phyloP scores from a whole-genome alignment of 805 yeast species.

The Candida schatavii region DNA sequence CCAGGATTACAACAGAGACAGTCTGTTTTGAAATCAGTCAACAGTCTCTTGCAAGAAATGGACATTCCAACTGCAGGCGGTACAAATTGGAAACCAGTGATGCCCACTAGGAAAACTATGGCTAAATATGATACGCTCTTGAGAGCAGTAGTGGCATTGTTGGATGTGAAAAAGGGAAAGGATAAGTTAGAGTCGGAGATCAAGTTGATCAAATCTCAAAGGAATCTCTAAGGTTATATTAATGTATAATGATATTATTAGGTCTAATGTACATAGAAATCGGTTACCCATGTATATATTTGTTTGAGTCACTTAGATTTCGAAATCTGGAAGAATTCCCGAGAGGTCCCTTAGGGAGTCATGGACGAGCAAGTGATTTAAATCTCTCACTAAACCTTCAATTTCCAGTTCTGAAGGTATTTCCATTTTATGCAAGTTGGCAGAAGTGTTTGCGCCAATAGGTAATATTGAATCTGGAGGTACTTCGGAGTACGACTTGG shows the following conservation, averaged over 20 bases:
- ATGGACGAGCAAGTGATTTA: too few relatives aligned
- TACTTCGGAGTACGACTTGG: too few relatives aligned
- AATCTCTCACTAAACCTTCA: not conserved
- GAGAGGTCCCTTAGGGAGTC: too few relatives aligned
- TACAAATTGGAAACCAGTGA: slow-evolving; percentile 64
- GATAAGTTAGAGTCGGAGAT: slow-evolving; percentile 86
- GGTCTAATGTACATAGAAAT: not conserved
- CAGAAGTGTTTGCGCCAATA: too few relatives aligned
- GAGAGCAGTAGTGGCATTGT: slow-evolving; percentile 62
- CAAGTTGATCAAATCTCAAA: slow-evolving; percentile 40
- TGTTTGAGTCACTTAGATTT: not conserved
- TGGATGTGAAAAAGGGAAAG: slow-evolving; percentile 81
- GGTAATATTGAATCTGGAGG: too few relatives aligned
- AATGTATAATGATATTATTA: not conserved
- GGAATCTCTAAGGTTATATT: slow-evolving; percentile 23
- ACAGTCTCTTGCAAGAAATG: slow-evolving; percentile 70
- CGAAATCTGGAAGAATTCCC: not conserved
- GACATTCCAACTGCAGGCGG: slow-evolving; percentile 63
- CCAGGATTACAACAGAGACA: slow-evolving; percentile 55
- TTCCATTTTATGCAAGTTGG: not conserved
- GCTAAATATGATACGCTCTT: slow-evolving; percentile 73
- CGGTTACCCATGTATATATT: not conserved
- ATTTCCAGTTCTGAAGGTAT: not conserved
- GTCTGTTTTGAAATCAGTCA: slow-evolving; percentile 71
- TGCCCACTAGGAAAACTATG: slow-evolving; percentile 81